phyloP scores from a whole-genome alignment of 2,329 filamentous ascomycete species.

The Fusarium sublunatum region DNA sequence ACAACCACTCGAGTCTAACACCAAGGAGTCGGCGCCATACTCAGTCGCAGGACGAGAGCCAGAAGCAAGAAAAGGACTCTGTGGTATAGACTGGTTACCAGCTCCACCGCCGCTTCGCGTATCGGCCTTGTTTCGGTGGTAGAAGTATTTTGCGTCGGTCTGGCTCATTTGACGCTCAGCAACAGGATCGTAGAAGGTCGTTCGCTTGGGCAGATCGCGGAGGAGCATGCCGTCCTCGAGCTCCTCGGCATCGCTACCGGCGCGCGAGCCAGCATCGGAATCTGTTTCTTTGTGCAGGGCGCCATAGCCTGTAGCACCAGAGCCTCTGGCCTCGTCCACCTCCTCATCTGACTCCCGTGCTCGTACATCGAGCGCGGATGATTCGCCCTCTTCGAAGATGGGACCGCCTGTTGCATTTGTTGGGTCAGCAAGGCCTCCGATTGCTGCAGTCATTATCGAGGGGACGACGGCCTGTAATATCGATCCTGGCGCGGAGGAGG shows the following conservation, averaged over 20 bases:
- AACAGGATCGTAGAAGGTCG: constrained; percentile 92
- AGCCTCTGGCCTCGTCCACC: constrained; percentile 42
- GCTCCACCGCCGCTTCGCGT: constrained; percentile 52
- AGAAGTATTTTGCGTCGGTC: constrained; percentile 94
- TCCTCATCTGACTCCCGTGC: constrained; percentile 50
- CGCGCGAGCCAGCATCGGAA: constrained; percentile 35
- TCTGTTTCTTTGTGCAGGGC: constrained; percentile 39
- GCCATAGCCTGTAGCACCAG: constrained; percentile 40
- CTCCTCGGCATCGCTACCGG: constrained; percentile 46
- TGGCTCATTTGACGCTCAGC: constrained; percentile 95
- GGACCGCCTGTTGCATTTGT: constrained; percentile 25
- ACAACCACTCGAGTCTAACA: constrained; percentile 47
- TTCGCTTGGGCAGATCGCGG: constrained; percentile 73
- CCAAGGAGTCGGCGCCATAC: constrained; percentile 52
- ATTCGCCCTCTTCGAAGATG: constrained; percentile 39
- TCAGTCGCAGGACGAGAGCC: constrained; percentile 52
- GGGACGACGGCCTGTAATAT: constrained; percentile 6
- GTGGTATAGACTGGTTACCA: constrained; percentile 58
- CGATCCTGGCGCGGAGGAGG: constrained; percentile 18
- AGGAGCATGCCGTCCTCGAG: constrained; percentile 68
- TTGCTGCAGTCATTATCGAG: constrained; percentile 10
- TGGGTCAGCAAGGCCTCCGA: constrained; percentile 20
- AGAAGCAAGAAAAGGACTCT: constrained; percentile 59
- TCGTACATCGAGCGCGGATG: constrained; percentile 40
- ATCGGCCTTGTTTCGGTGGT: constrained; percentile 85